Base-by-base conservation (phyloP, 257 asterid genomes). In the Ilex asprella region DNA sequence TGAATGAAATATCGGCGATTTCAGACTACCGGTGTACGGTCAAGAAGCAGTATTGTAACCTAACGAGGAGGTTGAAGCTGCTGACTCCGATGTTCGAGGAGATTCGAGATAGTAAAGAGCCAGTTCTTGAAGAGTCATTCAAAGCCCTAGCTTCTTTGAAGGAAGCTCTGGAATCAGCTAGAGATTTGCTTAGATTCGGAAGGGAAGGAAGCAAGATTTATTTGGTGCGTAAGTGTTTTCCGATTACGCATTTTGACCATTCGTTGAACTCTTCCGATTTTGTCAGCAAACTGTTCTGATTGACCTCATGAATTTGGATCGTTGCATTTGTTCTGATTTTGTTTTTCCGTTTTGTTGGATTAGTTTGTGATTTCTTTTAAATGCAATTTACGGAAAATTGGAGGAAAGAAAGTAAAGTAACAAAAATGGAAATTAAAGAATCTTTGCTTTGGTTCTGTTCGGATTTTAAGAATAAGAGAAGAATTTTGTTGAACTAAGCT, bases 51-150 rank as follows among this genome's bases (percentile, higher is more conserved):
- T 93, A 82, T 70, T 82, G 87, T 41, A 93, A 87, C 79, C 78
- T 93, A 59, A 94, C 91, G 21, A 84, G 99, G 66, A 79, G 99
- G 75, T 77, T 93, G 68, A 93, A 93, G 87, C 83, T 93, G 32
- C 73, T 93, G 84, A 82, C 88, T 62, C 99, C 99, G 59, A 70
- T 93, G 96, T 93, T 93, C 61, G 99, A 93, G 65, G 99, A 93
- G 77, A 87, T 89, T 78, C 88, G 91, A 16, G 97, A 93, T 57
- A 75, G 79, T 73, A 84, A 81, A 59, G 88, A 82, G 62, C 56
- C 70, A 39, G 50, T 93, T 15, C 92, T 94, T 3, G 70, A 63
- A 6, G 87, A 74, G 1, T 78, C 89, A 2, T 55, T 82, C 16
- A 60, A 60, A 49, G 87, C 89, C 5, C 73, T 93, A 55, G 59